Conservation (phyloP, 441 rosid genomes). For the Hura crepitans region DNA sequence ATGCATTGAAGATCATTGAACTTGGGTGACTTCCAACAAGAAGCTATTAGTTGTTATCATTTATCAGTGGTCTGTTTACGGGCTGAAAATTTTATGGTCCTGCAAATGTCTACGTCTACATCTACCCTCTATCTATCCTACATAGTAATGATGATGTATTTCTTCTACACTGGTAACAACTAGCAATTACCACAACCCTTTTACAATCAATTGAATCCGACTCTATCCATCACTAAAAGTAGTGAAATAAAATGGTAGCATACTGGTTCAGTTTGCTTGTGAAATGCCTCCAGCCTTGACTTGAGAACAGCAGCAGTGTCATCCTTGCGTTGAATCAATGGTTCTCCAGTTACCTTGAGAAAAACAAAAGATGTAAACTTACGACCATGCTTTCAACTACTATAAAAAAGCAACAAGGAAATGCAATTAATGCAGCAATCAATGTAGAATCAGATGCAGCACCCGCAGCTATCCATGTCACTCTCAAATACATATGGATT, state of each 20-base stretch:
- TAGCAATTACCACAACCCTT: neutral
- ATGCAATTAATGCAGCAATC: neutral
- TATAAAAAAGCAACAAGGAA: neutral
- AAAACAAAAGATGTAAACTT: conserved; percentile 11
- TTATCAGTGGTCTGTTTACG: no score
- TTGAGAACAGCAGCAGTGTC: conserved; percentile 84
- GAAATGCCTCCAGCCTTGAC: conserved; percentile 88
- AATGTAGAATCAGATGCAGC: neutral
- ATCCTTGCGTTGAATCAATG: conserved; percentile 90
- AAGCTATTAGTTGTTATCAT: neutral
- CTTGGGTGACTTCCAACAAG: neutral
- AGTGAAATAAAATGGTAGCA: conserved; percentile 14
- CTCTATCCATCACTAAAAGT: neutral
- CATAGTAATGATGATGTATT: neutral
- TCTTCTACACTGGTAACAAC: conserved; percentile 3
- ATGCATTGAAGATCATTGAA: neutral
- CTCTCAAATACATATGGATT: neutral
- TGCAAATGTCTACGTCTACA: no score
- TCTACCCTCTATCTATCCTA: neutral
- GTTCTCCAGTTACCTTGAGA: conserved; percentile 65
- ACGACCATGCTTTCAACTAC: conserved; percentile 13
- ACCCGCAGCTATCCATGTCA: conserved; percentile 7
- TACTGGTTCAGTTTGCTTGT: conserved; percentile 93
- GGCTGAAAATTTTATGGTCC: neutral
- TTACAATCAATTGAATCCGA: neutral